Evolutionary conservation across 805 yeast genomes (phyloP).

Genomic region (Schwanniomyces sp.): DNA sequence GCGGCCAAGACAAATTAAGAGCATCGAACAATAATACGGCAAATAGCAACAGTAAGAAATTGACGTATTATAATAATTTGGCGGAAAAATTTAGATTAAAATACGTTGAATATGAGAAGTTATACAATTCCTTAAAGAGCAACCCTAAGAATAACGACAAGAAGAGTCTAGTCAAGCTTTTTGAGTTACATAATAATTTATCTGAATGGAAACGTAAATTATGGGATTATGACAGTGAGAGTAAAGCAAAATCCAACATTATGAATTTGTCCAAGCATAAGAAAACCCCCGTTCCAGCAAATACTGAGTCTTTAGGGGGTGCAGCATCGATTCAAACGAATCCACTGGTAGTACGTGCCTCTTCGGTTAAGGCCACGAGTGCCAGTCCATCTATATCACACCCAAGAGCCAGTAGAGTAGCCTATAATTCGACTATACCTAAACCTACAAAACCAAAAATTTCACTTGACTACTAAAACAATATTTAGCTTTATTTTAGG

Average conservation of each 20-base stretch:
- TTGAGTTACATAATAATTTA: conserved; percentile 51
- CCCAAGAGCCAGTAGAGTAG: neutral
- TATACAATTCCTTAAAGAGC: conserved; percentile 34
- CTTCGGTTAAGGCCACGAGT: neutral
- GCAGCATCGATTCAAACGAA: neutral
- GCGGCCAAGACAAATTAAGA: neutral
- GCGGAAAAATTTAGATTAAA: conserved; percentile 47
- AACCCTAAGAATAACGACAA: conserved; percentile 8
- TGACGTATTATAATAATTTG: conserved; percentile 40
- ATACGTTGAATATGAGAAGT: conserved; percentile 48
- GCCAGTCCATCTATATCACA: neutral
- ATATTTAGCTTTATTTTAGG: neutral
- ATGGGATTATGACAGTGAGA: conserved; percentile 46
- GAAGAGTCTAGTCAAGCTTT: conserved; percentile 37
- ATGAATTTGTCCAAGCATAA: conserved; percentile 41
- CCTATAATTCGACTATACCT: neutral
- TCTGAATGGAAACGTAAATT: conserved; percentile 56
- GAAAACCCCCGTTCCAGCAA: conserved; percentile 11
- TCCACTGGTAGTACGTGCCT: neutral
- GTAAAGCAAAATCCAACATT: conserved; percentile 28
- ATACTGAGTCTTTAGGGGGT: neutral
- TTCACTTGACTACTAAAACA: conserved; percentile 4
- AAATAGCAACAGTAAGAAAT: conserved; percentile 9
- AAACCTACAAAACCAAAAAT: conserved; percentile 2
- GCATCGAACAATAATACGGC: neutral